These are phyloP conservation scores for Candida chilensis DNA, from an alignment of 805 yeast species.

Conservation along the genomic window DNA sequence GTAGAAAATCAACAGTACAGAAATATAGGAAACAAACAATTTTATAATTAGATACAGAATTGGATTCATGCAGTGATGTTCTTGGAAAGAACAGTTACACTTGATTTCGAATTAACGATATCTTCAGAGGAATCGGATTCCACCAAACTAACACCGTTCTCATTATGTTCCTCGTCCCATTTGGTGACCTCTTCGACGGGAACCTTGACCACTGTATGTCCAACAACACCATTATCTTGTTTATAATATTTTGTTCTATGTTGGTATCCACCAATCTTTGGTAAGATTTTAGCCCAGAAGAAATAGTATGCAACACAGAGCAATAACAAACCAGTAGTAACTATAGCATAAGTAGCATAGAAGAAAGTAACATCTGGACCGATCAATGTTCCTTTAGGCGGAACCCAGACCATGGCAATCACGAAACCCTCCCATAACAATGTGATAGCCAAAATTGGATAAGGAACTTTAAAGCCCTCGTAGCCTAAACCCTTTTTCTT, in stretches of 20 bases:
- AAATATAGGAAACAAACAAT: no score
- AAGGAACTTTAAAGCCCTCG: conserved; percentile 20
- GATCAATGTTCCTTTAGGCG: conserved; percentile 25
- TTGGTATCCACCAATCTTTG: conserved; percentile 17
- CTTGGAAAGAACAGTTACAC: no score
- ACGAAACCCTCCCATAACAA: conserved; percentile 24
- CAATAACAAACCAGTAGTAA: conserved; percentile 20
- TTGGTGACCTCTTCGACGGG: conserved; percentile 14
- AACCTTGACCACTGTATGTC: conserved; percentile 28
- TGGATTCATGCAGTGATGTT: no score
- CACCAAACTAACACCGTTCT: no score
- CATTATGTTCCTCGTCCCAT: conserved; percentile 19
- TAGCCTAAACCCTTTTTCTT: conserved; percentile 21
- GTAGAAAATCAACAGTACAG: no score
- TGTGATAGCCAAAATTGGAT: conserved; percentile 19
- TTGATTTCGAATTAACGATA: no score
- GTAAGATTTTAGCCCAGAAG: conserved; percentile 25
- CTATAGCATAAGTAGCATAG: conserved; percentile 30
- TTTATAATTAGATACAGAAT: no score
- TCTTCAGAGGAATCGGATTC: no score
- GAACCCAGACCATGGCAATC: conserved; percentile 31
- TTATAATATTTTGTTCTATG: conserved; percentile 18
- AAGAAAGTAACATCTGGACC: conserved; percentile 33
- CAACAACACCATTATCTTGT: conserved; percentile 26
- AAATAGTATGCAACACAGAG: conserved; percentile 22